Conservation (phyloP, 192 early-diverging fungal genomes). For the Dispira parvispora region DNA sequence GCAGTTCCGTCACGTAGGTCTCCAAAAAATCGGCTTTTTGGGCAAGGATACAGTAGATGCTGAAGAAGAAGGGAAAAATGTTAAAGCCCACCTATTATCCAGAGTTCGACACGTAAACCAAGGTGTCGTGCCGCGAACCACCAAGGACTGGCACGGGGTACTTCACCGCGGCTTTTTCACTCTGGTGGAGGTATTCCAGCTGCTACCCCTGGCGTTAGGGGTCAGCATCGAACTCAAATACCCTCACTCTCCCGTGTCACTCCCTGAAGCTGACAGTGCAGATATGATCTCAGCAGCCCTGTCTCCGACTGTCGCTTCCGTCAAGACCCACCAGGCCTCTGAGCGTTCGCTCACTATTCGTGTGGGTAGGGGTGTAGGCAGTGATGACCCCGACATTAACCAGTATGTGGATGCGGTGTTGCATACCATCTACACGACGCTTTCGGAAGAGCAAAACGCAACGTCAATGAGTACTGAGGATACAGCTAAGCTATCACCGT, state of each 20-base stretch:
- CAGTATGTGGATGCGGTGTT: slow-evolving; percentile 77
- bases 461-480: slow-evolving; percentile 13
- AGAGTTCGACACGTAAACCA: background rate
- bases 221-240: slow-evolving; percentile 81
- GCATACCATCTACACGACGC: slow-evolving; percentile 51
- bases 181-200: slow-evolving; percentile 23
- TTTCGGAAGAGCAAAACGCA: slow-evolving; percentile 28
- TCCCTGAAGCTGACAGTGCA: slow-evolving; percentile 13
- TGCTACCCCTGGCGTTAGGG: slow-evolving; percentile 52
- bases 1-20: slow-evolving; percentile 3
- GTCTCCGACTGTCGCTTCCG: too few species aligned
- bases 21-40: background rate
- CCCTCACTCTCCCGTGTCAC: slow-evolving; percentile 38
- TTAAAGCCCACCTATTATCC: too few species aligned
- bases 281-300: too few species aligned
- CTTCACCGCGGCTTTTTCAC: slow-evolving; percentile 21
- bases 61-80: too few species aligned
- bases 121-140: background rate
- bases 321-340: too few species aligned
- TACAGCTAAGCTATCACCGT: slow-evolving; percentile 10
- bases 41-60: background rate
- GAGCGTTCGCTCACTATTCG: too few species aligned
- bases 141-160: slow-evolving; percentile 19
- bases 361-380: slow-evolving; percentile 14
- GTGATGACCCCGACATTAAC: slow-evolving; percentile 56